Conservation (phyloP, 225 moss, liverwort and hornwort species). For the Antitrichia curtipendula region DNA sequence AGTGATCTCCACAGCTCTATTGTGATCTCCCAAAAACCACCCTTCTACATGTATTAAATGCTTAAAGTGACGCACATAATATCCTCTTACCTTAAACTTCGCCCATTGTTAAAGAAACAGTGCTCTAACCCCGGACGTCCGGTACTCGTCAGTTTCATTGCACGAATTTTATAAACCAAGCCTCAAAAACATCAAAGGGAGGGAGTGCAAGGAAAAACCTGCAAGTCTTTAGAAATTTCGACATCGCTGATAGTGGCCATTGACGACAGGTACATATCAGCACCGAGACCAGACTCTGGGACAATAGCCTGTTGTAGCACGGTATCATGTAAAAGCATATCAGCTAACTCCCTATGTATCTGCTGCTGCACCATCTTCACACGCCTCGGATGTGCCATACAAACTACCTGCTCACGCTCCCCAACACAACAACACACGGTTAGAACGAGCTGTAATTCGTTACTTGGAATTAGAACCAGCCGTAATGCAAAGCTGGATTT, state of each 20-base stretch:
- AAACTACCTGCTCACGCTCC: slow-evolving; percentile 35
- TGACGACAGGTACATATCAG: slow-evolving; percentile 91
- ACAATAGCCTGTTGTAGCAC: slow-evolving; percentile 75
- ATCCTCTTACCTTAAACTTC: neutral
- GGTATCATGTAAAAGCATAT: slow-evolving; percentile 85
- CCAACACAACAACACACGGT: neutral
- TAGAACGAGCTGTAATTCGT: slow-evolving; percentile 1
- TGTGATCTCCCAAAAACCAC: neutral
- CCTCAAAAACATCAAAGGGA: neutral
- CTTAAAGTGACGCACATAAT: neutral
- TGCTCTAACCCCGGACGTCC: neutral
- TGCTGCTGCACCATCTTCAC: slow-evolving; percentile 99
- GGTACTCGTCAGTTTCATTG: neutral
- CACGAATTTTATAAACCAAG: neutral
- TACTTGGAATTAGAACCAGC: slow-evolving; percentile 3
- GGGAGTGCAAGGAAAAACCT: slow-evolving; percentile 12
- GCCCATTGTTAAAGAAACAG: neutral
- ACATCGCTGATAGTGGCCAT: slow-evolving; percentile 90
- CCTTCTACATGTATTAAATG: neutral
- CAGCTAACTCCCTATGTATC: slow-evolving; percentile 82
- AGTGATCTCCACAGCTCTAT: neutral
- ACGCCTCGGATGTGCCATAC: slow-evolving; percentile 87
- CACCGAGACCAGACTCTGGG: slow-evolving; percentile 82
- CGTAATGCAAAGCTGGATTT: slow-evolving; percentile 12
- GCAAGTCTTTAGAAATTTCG: slow-evolving; percentile 83